These are phyloP conservation scores for Lactifluus pinguis DNA, from an alignment of 768 basidiomycete species.

Conservation along the genomic window DNA sequence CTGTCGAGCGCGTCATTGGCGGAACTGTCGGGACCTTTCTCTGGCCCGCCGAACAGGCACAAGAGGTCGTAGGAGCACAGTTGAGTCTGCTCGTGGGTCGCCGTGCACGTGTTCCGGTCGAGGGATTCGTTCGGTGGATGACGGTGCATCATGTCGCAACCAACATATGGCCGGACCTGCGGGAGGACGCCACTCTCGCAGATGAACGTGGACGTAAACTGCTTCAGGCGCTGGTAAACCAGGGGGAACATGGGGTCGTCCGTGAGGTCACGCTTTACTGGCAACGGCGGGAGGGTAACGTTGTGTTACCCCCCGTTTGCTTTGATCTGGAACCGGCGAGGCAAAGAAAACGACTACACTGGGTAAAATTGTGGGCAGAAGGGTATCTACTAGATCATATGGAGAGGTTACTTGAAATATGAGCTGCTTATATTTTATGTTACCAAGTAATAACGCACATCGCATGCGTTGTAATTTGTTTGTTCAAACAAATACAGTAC, in stretches of 20 bases:
- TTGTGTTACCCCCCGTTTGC: conserved; percentile 43
- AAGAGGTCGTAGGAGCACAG: conserved; percentile 55
- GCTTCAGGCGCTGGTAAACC: conserved; percentile 41
- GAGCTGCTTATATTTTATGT: neutral
- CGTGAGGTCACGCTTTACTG: conserved; percentile 50
- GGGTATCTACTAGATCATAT: conserved; percentile 19
- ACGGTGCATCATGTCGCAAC: conserved; percentile 75
- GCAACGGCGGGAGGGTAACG: conserved; percentile 32
- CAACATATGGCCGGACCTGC: conserved; percentile 63
- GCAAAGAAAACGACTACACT: conserved; percentile 19
- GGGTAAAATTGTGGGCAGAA: conserved; percentile 21
- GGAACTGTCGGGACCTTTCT: conserved; percentile 51
- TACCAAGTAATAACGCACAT: neutral
- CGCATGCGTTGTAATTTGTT: neutral
- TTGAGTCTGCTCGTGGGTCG: conserved; percentile 41
- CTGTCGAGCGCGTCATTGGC: conserved; percentile 43
- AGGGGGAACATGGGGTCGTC: conserved; percentile 40
- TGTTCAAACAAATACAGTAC: neutral
- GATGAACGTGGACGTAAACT: conserved; percentile 35
- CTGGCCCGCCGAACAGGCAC: conserved; percentile 59
- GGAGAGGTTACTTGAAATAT: conserved; percentile 14
- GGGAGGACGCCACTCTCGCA: conserved; percentile 16
- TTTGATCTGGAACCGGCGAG: conserved; percentile 28
- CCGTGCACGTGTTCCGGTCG: conserved; percentile 26
- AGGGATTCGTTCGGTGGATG: conserved; percentile 55